phyloP scores from a whole-genome alignment of 768 basidiomycete species.

The Suillus placidus region DNA sequence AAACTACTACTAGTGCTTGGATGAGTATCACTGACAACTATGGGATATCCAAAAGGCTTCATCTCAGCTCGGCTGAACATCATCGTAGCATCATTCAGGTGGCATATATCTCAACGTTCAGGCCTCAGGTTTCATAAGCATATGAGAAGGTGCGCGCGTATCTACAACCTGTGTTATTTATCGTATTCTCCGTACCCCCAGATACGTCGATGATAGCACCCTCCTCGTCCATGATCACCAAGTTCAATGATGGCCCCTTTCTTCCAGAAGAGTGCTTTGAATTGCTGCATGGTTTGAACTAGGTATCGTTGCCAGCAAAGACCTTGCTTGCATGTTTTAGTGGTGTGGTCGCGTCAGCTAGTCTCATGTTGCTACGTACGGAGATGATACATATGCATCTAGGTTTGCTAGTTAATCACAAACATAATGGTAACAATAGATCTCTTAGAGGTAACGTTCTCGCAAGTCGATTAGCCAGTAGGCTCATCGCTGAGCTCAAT shows the following conservation, averaged over 20 bases:
- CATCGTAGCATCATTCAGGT: neutral
- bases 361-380: neutral
- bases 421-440: neutral
- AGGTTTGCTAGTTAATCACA: neutral
- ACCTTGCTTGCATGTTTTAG: neutral
- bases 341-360: neutral
- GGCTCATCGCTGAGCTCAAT: neutral
- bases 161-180: neutral
- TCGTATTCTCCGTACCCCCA: neutral
- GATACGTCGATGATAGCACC: neutral
- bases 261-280: neutral
- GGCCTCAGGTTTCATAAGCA: neutral
- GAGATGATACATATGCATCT: neutral
- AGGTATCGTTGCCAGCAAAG: neutral
- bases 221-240: neutral
- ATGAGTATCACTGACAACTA: neutral
- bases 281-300: neutral
- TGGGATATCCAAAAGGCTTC: neutral
- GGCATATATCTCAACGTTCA: neutral
- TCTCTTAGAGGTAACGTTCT: neutral
- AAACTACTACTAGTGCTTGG: neutral
- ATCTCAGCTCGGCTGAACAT: neutral
- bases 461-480: neutral
- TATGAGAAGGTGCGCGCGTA: neutral
- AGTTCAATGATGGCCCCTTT: neutral